These are phyloP conservation scores for Coffea humblotiana DNA, from an alignment of 305 asterid species.

Conservation along the genomic window DNA sequence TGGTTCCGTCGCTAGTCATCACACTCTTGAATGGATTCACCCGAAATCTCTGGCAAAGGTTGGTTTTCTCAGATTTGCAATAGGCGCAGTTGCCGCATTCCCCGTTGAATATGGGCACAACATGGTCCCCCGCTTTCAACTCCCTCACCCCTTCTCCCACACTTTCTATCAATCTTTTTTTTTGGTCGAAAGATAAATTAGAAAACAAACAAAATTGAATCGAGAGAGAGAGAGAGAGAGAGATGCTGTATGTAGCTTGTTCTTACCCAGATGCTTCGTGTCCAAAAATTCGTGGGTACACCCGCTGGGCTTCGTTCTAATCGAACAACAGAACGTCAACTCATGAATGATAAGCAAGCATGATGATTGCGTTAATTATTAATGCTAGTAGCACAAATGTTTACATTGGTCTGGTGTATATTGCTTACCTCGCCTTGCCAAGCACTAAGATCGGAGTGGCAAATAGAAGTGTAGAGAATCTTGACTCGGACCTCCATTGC, in stretches of 20 bases:
- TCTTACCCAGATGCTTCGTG: constrained; percentile 93
- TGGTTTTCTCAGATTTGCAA: constrained; percentile 62
- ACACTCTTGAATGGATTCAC: constrained; percentile 64
- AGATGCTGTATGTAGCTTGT: neutral
- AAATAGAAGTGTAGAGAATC: constrained; percentile 76
- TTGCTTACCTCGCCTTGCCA: constrained; percentile 73
- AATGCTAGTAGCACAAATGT: neutral
- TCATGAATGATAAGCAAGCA: neutral
- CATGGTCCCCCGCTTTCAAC: constrained; percentile 58
- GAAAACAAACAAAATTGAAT: neutral
- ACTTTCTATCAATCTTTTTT: constrained; percentile 67
- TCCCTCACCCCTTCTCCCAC: constrained; percentile 84
- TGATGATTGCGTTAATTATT: neutral
- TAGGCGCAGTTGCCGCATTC: constrained; percentile 64
- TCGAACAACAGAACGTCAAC: constrained; percentile 12
- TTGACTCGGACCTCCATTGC: constrained; percentile 82
- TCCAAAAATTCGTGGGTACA: constrained; percentile 78
- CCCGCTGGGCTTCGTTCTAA: constrained; percentile 58
- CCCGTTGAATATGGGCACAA: constrained; percentile 82
- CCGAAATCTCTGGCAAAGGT: constrained; percentile 57
- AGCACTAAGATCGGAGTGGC: constrained; percentile 86
- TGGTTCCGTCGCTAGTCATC: constrained; percentile 62
- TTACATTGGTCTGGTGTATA: no score
- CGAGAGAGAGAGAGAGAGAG: no score
- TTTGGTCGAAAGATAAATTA: no score